phyloP scores from a whole-genome alignment of 805 yeast species.

The Yamadazyma laniorum region DNA sequence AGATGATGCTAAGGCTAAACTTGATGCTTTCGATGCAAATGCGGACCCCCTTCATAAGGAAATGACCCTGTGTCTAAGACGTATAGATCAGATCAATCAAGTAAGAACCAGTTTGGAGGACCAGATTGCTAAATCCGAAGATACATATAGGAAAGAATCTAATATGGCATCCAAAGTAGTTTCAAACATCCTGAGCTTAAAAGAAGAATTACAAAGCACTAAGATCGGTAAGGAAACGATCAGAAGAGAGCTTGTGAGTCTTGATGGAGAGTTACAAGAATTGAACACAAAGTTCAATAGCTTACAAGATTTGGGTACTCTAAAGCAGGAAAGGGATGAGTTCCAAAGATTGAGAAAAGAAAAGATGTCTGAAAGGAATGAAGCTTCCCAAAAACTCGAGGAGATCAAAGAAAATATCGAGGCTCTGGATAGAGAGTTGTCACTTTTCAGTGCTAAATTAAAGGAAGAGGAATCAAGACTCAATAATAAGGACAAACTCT shows the following conservation, averaged over 20 bases:
- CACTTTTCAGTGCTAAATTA: background rate
- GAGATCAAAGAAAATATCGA: constrained; percentile 19
- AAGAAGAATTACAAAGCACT: constrained; percentile 4
- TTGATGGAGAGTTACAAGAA: constrained; percentile 11
- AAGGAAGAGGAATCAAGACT: constrained; percentile 9
- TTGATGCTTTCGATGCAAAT: constrained; percentile 24
- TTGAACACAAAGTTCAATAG: constrained; percentile 16
- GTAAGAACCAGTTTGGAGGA: background rate
- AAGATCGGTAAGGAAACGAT: constrained; percentile 9
- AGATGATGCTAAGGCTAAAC: constrained; percentile 32
- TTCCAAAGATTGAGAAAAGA: constrained; percentile 15
- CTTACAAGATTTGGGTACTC: constrained; percentile 11
- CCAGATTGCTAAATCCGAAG: background rate
- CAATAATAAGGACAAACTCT: constrained; percentile 9
- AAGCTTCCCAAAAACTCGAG: constrained; percentile 20
- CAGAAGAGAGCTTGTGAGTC: constrained; percentile 11
- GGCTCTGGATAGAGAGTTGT: constrained; percentile 4
- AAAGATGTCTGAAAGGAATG: constrained; percentile 11
- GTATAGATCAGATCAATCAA: background rate
- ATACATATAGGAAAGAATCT: background rate
- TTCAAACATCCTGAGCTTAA: constrained; percentile 1
- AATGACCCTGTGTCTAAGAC: background rate
- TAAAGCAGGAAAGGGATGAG: constrained; percentile 8
- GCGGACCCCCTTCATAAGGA: constrained; percentile 21
- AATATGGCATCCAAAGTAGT: background rate